These are phyloP conservation scores for Geosiphon pyriformis DNA, from an alignment of 192 early-diverging fungal species.

Conservation along the genomic window DNA sequence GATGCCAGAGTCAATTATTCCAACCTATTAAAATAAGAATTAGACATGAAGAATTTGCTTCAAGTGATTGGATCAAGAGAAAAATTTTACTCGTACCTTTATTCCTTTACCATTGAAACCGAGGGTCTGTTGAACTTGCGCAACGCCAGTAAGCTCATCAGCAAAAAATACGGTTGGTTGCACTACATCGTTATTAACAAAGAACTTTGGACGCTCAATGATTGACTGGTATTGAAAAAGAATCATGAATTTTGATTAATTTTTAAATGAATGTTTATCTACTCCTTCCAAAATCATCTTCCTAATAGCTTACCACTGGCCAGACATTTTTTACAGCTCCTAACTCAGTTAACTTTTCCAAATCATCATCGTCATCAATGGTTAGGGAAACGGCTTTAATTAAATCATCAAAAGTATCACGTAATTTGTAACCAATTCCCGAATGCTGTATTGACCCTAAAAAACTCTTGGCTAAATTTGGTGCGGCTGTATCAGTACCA, in stretches of 20 bases:
- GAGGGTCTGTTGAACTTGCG: conserved; percentile 30
- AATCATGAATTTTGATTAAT: no score
- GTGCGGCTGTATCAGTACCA: neutral
- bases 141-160: conserved; percentile 43
- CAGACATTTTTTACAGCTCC: conserved; percentile 38
- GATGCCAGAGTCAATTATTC: conserved; percentile 55
- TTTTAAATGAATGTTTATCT: neutral
- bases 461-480: neutral
- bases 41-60: neutral
- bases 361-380: conserved; percentile 30
- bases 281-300: neutral
- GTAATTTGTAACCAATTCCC: neutral
- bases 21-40: conserved; percentile 31
- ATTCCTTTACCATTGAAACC: conserved; percentile 34
- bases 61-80: neutral
- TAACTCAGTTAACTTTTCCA: conserved; percentile 25
- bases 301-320: conserved; percentile 35
- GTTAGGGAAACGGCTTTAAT: conserved; percentile 44
- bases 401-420: conserved; percentile 18
- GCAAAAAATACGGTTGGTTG: conserved; percentile 24
- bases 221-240: neutral
- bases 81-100: conserved; percentile 13
- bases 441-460: neutral
- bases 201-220: neutral
- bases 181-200: conserved; percentile 14